Conservation (phyloP, 208 protist species). For the Acanthamoeba triangularis region DNA sequence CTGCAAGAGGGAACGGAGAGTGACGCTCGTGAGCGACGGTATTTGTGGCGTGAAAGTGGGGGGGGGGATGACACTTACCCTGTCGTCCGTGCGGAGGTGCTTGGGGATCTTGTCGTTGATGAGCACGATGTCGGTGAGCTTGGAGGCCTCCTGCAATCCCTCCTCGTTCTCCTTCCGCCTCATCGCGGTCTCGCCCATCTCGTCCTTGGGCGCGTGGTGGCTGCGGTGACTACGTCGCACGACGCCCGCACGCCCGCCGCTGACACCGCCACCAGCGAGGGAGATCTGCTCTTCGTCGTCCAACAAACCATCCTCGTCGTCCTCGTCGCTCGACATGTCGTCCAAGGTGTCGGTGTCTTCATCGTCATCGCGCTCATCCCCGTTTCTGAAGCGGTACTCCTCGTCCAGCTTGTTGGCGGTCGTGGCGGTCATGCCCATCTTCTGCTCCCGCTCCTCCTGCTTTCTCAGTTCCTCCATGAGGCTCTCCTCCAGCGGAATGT, state of each 20-base stretch:
- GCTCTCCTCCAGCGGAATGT: conserved; percentile 55
- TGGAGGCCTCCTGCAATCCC: neutral
- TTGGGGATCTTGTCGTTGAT: conserved; percentile 45
- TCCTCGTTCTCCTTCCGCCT: conserved; percentile 16
- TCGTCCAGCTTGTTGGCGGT: neutral
- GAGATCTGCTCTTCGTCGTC: neutral
- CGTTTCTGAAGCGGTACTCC: neutral
- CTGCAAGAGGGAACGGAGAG: neutral
- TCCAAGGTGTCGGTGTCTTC: neutral
- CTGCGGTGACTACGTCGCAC: neutral
- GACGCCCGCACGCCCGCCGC: neutral
- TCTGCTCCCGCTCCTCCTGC: conserved; percentile 32
- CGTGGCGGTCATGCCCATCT: neutral
- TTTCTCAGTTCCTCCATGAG: conserved; percentile 60
- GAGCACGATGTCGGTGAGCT: conserved; percentile 24
- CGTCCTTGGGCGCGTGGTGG: neutral
- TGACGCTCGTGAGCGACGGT: neutral
- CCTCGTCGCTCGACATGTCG: neutral
- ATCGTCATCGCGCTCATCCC: neutral
- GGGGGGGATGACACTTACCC: neutral
- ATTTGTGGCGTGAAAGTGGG: neutral
- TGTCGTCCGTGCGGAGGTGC: conserved; percentile 22
- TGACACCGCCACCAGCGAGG: neutral
- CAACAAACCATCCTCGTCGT: neutral
- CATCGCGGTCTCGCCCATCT: neutral